Conservation (phyloP, 2,329 filamentous ascomycete species). For the Aspergillus sojae region DNA sequence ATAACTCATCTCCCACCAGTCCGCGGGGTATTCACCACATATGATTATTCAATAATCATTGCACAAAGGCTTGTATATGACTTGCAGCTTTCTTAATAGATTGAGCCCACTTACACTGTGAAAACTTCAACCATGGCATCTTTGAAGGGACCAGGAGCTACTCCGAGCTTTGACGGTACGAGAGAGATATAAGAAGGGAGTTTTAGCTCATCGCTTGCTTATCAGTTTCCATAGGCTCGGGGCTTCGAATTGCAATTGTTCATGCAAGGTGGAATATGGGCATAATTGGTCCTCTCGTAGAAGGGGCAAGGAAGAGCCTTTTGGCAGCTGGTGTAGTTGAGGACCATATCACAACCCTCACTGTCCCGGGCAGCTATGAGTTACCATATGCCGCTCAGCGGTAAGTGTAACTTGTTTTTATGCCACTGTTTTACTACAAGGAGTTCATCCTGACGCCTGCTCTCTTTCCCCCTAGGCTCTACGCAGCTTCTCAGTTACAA, state of each 20-base stretch:
- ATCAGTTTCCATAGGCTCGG: slow-evolving; percentile 54
- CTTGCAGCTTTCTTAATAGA: neutral
- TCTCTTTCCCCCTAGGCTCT: slow-evolving; percentile 60
- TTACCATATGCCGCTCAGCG: slow-evolving; percentile 86
- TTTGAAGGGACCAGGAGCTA: slow-evolving; percentile 65
- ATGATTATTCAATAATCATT: neutral
- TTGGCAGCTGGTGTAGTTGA: slow-evolving; percentile 77
- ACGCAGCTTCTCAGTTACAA: slow-evolving; percentile 84
- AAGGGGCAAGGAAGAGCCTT: slow-evolving; percentile 78
- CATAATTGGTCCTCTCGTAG: slow-evolving; percentile 83
- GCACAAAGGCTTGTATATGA: neutral
- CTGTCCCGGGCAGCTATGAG: slow-evolving; percentile 92
- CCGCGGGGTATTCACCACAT: neutral
- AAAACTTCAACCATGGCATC: slow-evolving; percentile 47
- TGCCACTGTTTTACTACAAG: neutral
- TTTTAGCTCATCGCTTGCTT: slow-evolving; percentile 11
- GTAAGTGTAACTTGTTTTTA: slow-evolving; percentile 49
- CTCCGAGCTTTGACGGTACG: slow-evolving; percentile 60
- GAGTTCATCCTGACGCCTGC: neutral
- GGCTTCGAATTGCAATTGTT: slow-evolving; percentile 87
- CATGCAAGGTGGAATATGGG: slow-evolving; percentile 93
- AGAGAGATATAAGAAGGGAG: slow-evolving; percentile 9
- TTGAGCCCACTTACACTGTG: neutral
- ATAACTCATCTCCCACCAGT: neutral
- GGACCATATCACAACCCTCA: slow-evolving; percentile 85